Percentiles rank a stretch among this genome's conserved stretches.
These are phyloP conservation scores for Euphorbia tirucalli DNA, from an alignment of 345 rosid species.

Conservation along the genomic window DNA sequence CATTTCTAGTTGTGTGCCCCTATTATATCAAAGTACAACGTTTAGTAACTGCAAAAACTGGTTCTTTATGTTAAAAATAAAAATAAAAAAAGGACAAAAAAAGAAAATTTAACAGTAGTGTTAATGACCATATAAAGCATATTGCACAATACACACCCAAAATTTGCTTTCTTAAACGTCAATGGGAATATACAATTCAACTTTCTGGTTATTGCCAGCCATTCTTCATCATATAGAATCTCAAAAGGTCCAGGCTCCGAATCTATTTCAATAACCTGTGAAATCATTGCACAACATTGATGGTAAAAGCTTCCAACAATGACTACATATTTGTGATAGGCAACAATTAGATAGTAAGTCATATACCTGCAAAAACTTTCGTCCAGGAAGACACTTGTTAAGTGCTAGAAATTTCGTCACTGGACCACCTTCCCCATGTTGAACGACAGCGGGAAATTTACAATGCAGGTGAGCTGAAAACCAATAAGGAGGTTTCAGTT, in stretches of 20 bases:
- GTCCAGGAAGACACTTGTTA: conserved; percentile 77
- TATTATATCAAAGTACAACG: conserved; percentile 19
- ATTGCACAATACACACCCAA: conserved; percentile 40
- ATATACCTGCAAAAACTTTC: conserved; percentile 69
- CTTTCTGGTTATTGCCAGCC: conserved; percentile 68
- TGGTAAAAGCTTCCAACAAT: conserved; percentile 23
- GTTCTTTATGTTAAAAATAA: background rate
- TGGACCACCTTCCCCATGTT: conserved; percentile 68
- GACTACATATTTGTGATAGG: conserved; percentile 9
- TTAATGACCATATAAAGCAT: background rate
- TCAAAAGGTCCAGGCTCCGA: conserved; percentile 75
- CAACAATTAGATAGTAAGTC: conserved; percentile 11
- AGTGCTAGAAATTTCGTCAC: conserved; percentile 88
- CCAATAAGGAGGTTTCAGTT: conserved; percentile 79
- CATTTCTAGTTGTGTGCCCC: conserved; percentile 45
- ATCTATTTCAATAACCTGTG: conserved; percentile 74
- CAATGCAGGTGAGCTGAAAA: conserved; percentile 96
- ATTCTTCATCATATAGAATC: conserved; percentile 82
- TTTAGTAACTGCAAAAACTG: background rate
- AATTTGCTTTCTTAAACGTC: conserved; percentile 43
- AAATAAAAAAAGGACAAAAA: background rate
- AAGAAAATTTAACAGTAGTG: background rate
- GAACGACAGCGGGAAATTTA: conserved; percentile 82
- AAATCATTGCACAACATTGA: conserved; percentile 14
- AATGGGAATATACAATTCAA: conserved; percentile 71